Conservation (phyloP, 1,139 yeast species). For the Ogataea hybrid region DNA sequence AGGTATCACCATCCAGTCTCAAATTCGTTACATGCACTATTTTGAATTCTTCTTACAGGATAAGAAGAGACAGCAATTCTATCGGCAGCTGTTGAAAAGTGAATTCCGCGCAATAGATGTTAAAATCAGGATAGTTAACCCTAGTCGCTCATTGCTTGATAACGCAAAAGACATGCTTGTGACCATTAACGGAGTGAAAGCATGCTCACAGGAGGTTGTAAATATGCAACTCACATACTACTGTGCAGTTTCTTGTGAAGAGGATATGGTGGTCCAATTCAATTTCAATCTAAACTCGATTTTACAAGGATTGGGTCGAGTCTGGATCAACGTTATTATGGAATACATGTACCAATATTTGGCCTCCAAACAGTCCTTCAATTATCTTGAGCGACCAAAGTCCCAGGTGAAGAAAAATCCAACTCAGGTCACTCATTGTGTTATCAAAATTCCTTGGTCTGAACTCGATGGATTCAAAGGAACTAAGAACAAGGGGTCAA, state of each 20-base stretch:
- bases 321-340: conserved; percentile 15
- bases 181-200: background rate
- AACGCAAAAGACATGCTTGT: conserved; percentile 6
- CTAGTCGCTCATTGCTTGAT: conserved; percentile 11
- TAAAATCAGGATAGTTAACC: conserved; percentile 8
- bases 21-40: conserved; percentile 63
- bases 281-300: conserved; percentile 2
- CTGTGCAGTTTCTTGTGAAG: background rate
- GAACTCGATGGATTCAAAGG: conserved; percentile 75
- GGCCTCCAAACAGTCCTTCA: conserved; percentile 3
- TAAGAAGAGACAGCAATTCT: conserved; percentile 8
- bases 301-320: conserved; percentile 12
- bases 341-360: conserved; percentile 12
- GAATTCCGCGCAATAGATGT: conserved; percentile 1
- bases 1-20: conserved; percentile 76
- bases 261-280: conserved; percentile 9
- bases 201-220: conserved; percentile 2
- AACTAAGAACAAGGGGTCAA: conserved; percentile 44
- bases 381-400: conserved; percentile 5
- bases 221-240: background rate
- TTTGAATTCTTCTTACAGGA: conserved; percentile 26
- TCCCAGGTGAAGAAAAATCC: conserved; percentile 1
- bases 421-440: conserved; percentile 2
- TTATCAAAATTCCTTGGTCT: conserved; percentile 34
- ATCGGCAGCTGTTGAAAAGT: conserved; percentile 7